A percentile compares a stretch with the other conserved stretches of the same genome.
These are phyloP conservation scores for Eleusine indica DNA, from an alignment of 176 grass and related monocot genomes.

Conservation along the genomic window DNA sequence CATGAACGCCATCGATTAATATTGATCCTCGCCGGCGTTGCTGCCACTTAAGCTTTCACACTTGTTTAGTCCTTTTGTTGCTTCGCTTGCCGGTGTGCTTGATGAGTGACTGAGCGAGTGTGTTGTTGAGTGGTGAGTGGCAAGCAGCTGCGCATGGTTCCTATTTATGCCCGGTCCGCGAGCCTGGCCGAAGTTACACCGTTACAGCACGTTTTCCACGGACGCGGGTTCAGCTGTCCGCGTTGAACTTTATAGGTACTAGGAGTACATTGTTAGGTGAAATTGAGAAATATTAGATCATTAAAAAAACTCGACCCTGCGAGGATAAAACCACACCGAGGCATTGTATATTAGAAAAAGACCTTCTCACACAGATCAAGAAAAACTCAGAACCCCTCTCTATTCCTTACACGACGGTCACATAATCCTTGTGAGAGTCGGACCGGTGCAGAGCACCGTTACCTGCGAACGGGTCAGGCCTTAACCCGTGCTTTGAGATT, in stretches of 20 bases:
- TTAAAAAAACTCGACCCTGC: too few species aligned
- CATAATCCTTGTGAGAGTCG: too few species aligned
- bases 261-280: background rate
- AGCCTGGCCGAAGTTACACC: too few species aligned
- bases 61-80: background rate
- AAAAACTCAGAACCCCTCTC: too few species aligned
- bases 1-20: slow-evolving; percentile 53
- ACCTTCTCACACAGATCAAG: too few species aligned
- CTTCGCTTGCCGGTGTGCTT: background rate
- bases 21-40: background rate
- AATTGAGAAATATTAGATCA: background rate
- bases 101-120: background rate
- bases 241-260: background rate
- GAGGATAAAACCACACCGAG: too few species aligned
- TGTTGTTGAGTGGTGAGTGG: background rate
- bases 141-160: background rate
- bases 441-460: too few species aligned
- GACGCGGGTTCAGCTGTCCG: background rate
- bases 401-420: too few species aligned
- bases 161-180: background rate
- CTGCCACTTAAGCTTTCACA: too few species aligned
- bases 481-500: too few species aligned
- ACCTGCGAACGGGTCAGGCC: too few species aligned
- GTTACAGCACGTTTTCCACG: background rate
- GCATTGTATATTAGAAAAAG: too few species aligned